Evolutionary conservation across 495 filamentous ascomycete species (phyloP).

Genomic region (Hamigera avellanea): DNA sequence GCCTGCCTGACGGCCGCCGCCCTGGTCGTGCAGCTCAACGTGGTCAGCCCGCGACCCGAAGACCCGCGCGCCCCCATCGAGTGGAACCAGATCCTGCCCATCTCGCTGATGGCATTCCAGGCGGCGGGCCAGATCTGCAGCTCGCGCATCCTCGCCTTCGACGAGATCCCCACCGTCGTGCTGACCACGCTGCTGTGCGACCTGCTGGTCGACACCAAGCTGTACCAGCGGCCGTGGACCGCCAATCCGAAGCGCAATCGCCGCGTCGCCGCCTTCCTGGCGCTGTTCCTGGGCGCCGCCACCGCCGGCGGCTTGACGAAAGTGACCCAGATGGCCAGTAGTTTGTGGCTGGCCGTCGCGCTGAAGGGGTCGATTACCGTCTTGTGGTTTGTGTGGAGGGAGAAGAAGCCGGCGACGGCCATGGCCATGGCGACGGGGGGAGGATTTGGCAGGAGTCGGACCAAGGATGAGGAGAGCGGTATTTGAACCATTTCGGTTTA

Average conservation of each 20-base stretch:
- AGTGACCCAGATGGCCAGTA: constrained; percentile 16
- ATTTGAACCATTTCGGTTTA: too few species aligned
- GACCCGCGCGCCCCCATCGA: constrained; percentile 23
- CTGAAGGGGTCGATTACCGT: constrained; percentile 22
- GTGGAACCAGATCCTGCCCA: constrained; percentile 27
- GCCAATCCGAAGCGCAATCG: constrained; percentile 12
- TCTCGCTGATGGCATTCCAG: constrained; percentile 57
- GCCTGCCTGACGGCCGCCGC: constrained; percentile 40
- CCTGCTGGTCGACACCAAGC: constrained; percentile 27
- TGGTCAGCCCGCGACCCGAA: constrained; percentile 15
- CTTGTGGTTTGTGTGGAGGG: constrained; percentile 4
- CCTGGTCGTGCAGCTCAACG: constrained; percentile 33
- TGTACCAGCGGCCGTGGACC: constrained; percentile 5
- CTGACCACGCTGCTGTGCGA: constrained; percentile 58
- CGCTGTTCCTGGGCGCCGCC: constrained; percentile 27
- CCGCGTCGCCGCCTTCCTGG: constrained; percentile 20
- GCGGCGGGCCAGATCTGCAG: constrained; percentile 56
- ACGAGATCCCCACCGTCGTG: constrained; percentile 62
- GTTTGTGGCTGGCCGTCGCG: constrained; percentile 27
- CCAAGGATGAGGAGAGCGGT: too few species aligned
- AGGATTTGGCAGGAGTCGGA: too few species aligned
- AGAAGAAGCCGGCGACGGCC: too few species aligned
- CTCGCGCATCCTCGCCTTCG: constrained; percentile 45
- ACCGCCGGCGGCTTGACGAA: constrained; percentile 24
- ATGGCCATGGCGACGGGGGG: too few species aligned